Evolutionary conservation across 208 protist genomes (phyloP).

Genomic region (Crithidia sp.): DNA sequence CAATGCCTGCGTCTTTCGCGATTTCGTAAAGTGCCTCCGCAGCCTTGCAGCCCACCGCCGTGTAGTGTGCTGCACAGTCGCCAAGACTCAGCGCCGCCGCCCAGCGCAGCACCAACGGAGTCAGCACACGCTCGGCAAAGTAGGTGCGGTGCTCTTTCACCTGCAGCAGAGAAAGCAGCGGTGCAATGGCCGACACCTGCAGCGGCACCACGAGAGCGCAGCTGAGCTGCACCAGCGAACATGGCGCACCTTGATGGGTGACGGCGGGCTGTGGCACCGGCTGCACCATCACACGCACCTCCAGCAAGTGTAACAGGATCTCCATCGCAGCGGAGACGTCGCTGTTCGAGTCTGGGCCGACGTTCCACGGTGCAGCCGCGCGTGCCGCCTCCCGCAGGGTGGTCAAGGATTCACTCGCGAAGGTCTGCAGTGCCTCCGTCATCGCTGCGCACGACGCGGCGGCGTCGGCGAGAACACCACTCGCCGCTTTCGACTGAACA

Average conservation of each 20-base stretch:
- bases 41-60: slow-evolving; percentile 27
- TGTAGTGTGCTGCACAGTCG: slow-evolving; percentile 29
- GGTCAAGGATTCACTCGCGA: slow-evolving; percentile 21
- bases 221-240: slow-evolving; percentile 32
- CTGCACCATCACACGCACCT: slow-evolving; percentile 33
- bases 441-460: slow-evolving; percentile 21
- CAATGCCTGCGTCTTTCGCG: slow-evolving; percentile 18
- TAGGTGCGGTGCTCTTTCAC: slow-evolving; percentile 41
- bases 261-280: slow-evolving; percentile 10
- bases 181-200: slow-evolving; percentile 43
- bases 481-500: slow-evolving; percentile 18
- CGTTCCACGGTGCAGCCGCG: slow-evolving; percentile 47
- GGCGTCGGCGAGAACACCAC: slow-evolving; percentile 29
- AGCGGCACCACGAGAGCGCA: slow-evolving; percentile 38
- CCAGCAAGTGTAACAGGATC: slow-evolving; percentile 50
- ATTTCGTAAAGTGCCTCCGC: slow-evolving; percentile 38
- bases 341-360: slow-evolving; percentile 23
- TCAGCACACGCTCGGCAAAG: slow-evolving; percentile 36
- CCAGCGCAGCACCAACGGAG: slow-evolving; percentile 34
- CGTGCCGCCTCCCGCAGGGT: slow-evolving; percentile 23
- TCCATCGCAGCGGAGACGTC: slow-evolving; percentile 51
- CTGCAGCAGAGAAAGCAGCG: slow-evolving; percentile 41
- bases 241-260: slow-evolving; percentile 6
- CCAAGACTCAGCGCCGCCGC: slow-evolving; percentile 36
- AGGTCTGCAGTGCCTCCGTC: slow-evolving; percentile 25